Percentiles rank a stretch among this genome's conserved stretches.
These are phyloP conservation scores for Geranium incanum DNA, from an alignment of 441 rosid species.

Conservation along the genomic window DNA sequence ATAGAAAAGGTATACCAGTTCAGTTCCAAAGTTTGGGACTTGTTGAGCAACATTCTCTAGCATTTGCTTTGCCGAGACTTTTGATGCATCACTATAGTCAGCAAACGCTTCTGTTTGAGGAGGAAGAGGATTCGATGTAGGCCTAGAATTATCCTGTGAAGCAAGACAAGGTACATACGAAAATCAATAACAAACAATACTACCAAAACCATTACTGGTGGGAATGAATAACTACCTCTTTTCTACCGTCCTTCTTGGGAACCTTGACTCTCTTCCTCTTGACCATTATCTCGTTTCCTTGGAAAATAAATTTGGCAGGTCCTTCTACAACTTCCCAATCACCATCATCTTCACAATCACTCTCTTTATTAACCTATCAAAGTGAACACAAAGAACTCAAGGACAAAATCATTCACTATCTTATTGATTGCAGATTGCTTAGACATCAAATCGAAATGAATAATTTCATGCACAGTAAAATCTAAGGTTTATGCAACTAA, in stretches of 20 bases:
- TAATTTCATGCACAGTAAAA: constrained; percentile 2
- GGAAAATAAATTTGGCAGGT: constrained; percentile 82
- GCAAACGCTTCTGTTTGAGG: constrained; percentile 59
- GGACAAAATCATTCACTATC: background rate
- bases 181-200: constrained; percentile 1
- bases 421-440: background rate
- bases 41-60: constrained; percentile 73
- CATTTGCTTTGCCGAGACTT: constrained; percentile 53
- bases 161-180: constrained; percentile 9
- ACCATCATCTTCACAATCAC: constrained; percentile 34
- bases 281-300: constrained; percentile 80
- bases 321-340: constrained; percentile 84
- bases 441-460: background rate
- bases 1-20: constrained; percentile 43
- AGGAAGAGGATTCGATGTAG: constrained; percentile 88
- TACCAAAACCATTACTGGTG: background rate
- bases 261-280: constrained; percentile 70
- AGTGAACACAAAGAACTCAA: constrained; percentile 4
- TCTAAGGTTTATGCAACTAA: background rate
- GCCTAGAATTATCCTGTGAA: constrained; percentile 59
- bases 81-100: constrained; percentile 34
- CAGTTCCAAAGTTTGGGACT: constrained; percentile 92
- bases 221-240: constrained; percentile 37
- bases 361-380: constrained; percentile 41
- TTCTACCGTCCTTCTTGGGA: constrained; percentile 43